phyloP scores from a whole-genome alignment of 768 basidiomycete genomes.

The Rossbeevera mucosa region DNA sequence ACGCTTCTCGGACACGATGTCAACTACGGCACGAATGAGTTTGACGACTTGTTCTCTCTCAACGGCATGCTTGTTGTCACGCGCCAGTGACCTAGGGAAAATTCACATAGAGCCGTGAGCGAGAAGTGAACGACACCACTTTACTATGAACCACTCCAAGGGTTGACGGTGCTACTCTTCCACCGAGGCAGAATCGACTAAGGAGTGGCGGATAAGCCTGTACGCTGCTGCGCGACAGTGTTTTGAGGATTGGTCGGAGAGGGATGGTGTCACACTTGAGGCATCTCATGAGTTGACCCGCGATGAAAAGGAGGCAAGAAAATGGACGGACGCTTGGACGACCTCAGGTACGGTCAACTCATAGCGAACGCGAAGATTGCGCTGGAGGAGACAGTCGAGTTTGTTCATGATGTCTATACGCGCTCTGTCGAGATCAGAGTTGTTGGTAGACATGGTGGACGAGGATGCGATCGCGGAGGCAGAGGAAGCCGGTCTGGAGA shows the following conservation, averaged over 20 bases:
- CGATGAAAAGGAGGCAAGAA: background rate
- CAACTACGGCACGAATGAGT: conserved; percentile 77
- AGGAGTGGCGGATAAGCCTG: conserved; percentile 73
- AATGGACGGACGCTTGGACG: no score
- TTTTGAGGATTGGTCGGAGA: conserved; percentile 68
- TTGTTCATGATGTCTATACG: no score
- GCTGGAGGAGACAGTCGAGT: no score
- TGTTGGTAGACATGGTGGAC: no score
- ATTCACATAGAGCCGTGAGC: conserved; percentile 2
- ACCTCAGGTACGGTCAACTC: no score
- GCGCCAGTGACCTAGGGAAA: conserved; percentile 63
- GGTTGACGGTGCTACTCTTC: conserved; percentile 56
- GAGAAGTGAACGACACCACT: conserved; percentile 44
- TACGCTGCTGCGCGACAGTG: no score
- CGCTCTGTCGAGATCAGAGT: no score
- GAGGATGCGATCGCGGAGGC: no score
- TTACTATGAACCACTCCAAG: conserved; percentile 87
- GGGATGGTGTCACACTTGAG: conserved; percentile 68
- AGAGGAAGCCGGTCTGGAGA: no score
- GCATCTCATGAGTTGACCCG: conserved; percentile 7
- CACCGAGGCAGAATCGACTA: conserved; percentile 73
- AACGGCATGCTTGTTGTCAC: conserved; percentile 75
- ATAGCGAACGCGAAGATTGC: no score
- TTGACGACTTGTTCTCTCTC: conserved; percentile 94
- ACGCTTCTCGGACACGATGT: conserved; percentile 61